A percentile compares a stretch with the other conserved stretches of the same genome.
Conservation (phyloP, 2,329 filamentous ascomycete genomes). For the Ophiocordyceps camponoti-saundersi region DNA sequence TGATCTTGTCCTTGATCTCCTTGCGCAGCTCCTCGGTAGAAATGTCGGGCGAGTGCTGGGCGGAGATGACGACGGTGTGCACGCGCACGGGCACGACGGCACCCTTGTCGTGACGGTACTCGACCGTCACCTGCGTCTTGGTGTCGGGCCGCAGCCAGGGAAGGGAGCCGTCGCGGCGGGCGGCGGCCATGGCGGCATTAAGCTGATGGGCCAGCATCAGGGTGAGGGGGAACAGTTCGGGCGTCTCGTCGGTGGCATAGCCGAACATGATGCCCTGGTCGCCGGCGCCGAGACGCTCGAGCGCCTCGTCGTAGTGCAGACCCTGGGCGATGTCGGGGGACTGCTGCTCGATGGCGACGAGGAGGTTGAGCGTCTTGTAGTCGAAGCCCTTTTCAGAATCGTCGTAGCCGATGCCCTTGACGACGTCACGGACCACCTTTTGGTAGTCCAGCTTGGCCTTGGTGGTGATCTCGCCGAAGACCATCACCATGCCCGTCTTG, state of each 20-base stretch:
- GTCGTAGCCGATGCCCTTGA: slow-evolving; percentile 99
- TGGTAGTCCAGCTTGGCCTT: slow-evolving; percentile 95
- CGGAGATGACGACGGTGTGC: slow-evolving; percentile 91
- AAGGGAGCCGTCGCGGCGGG: slow-evolving; percentile 71
- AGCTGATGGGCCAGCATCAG: slow-evolving; percentile 92
- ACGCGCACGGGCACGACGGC: slow-evolving; percentile 85
- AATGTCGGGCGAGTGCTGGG: slow-evolving; percentile 82
- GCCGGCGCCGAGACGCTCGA: slow-evolving; percentile 95
- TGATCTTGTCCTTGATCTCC: slow-evolving; percentile 93
- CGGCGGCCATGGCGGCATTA: slow-evolving; percentile 83
- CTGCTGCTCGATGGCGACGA: slow-evolving; percentile 98
- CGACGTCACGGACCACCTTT: slow-evolving; percentile 81
- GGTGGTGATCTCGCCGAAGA: slow-evolving; percentile 97
- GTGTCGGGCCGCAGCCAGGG: slow-evolving; percentile 96
- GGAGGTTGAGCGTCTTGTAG: slow-evolving; percentile 98
- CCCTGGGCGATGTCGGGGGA: slow-evolving; percentile 98
- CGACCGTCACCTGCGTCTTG: slow-evolving; percentile 98
- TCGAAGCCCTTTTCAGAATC: slow-evolving; percentile 95
- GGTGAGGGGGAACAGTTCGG: slow-evolving; percentile 89
- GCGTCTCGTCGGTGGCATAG: slow-evolving; percentile 98
- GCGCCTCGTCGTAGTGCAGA: slow-evolving; percentile 92
- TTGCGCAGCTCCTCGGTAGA: slow-evolving; percentile 82
- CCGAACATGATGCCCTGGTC: slow-evolving; percentile 99
- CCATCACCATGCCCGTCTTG: slow-evolving; percentile 99
- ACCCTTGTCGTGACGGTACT: slow-evolving; percentile 94